Percentiles rank a stretch among this genome's conserved stretches.
Conservation (phyloP, 345 rosid species). For the Citrus sp. region DNA sequence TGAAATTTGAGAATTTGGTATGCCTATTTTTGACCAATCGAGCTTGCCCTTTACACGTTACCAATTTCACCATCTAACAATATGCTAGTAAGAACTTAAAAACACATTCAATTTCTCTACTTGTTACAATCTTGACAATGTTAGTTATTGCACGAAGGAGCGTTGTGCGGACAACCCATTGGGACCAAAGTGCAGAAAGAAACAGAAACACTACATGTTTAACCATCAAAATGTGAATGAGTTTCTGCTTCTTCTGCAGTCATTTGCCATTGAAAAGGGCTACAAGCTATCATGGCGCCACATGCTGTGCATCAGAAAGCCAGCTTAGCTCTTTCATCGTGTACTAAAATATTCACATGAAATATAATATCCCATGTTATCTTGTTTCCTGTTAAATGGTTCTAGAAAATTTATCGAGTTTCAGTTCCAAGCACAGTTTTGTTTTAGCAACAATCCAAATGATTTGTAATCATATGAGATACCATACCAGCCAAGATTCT, state of each 20-base stretch:
- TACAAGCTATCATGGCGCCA: neutral
- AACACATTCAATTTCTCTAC: no score
- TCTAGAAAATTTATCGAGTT: neutral
- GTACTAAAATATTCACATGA: neutral
- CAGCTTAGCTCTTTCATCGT: neutral
- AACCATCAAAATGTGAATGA: neutral
- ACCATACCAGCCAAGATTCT: no score
- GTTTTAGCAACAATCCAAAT: neutral
- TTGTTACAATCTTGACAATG: neutral
- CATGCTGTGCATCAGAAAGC: slow-evolving; percentile 5
- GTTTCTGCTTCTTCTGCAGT: slow-evolving; percentile 5
- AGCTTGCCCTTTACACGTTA: neutral
- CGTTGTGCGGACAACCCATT: neutral
- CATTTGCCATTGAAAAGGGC: neutral
- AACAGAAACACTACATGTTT: slow-evolving; percentile 6
- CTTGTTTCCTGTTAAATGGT: slow-evolving; percentile 10
- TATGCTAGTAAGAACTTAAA: neutral
- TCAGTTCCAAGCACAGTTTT: neutral
- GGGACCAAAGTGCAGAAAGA: neutral
- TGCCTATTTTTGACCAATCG: neutral
- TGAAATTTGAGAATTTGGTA: neutral
- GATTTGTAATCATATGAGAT: neutral
- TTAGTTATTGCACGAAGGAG: neutral
- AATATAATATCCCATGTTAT: slow-evolving; percentile 14
- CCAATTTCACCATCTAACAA: neutral